Evolutionary conservation across 73 alveolate species (phyloP).

Genomic region (Urostyla sp.): DNA sequence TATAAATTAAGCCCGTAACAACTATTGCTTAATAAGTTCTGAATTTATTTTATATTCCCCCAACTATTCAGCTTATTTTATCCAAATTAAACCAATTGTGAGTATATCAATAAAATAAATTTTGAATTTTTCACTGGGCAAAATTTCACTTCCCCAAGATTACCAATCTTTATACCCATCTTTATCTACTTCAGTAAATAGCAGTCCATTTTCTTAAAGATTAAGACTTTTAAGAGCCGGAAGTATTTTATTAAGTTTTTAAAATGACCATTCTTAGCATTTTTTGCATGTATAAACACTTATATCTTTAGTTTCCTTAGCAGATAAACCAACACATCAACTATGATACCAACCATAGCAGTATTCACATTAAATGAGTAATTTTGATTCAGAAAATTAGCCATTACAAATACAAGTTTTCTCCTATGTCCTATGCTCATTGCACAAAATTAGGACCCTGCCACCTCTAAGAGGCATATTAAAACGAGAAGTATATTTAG

Average conservation of each 20-base stretch:
- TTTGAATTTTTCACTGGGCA: background rate
- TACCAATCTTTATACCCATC: background rate
- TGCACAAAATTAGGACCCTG: background rate
- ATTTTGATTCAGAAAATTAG: background rate
- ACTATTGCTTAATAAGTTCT: background rate
- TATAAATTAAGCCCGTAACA: background rate
- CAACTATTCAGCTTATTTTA: background rate
- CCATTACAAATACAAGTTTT: slow-evolving; percentile 11
- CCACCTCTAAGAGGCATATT: slow-evolving; percentile 38
- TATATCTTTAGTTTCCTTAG: background rate
- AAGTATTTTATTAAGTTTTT: background rate
- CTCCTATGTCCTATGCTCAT: background rate
- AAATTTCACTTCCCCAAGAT: background rate
- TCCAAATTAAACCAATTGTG: background rate
- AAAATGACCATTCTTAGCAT: slow-evolving; percentile 15
- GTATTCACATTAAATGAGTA: background rate
- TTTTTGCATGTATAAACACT: slow-evolving; percentile 10
- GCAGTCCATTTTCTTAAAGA: background rate
- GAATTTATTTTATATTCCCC: background rate
- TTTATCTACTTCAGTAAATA: background rate
- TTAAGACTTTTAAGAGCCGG: background rate
- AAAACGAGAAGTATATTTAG: background rate
- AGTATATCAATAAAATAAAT: background rate
- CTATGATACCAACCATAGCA: slow-evolving; percentile 29
- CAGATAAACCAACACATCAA: slow-evolving; percentile 2